Evolutionary conservation across 2,329 filamentous ascomycete species (phyloP).

Genomic region (Colletotrichum sp.): DNA sequence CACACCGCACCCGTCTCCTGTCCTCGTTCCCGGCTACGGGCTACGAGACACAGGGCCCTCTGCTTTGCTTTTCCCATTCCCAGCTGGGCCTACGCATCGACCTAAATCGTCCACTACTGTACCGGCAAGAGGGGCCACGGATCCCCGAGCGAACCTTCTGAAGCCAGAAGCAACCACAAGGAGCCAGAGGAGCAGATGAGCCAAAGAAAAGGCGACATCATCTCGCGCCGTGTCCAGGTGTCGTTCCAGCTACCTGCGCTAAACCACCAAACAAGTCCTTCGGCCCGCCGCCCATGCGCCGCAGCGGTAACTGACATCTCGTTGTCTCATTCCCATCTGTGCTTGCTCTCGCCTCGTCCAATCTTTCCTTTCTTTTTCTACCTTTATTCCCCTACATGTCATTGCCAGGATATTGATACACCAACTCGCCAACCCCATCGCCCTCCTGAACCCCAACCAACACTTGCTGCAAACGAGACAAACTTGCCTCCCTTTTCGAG

Average conservation of each 20-base stretch:
- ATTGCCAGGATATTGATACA: conserved; percentile 18
- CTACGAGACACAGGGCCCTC: neutral
- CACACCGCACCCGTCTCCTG: neutral
- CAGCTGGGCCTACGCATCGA: conserved; percentile 4
- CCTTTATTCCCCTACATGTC: conserved; percentile 15
- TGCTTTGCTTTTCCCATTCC: conserved; percentile 7
- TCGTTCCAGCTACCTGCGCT: conserved; percentile 9
- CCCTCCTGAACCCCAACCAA: conserved; percentile 4
- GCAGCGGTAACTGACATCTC: conserved; percentile 21
- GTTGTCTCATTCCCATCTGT: conserved; percentile 19
- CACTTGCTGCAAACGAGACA: conserved; percentile 1
- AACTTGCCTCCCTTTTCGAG: conserved; percentile 18
- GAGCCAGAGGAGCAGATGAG: neutral
- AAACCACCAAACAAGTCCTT: conserved; percentile 2
- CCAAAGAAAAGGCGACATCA: neutral
- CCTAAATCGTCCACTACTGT: conserved; percentile 14
- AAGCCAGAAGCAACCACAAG: neutral
- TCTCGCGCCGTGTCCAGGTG: neutral
- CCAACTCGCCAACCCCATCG: conserved; percentile 5
- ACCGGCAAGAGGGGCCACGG: conserved; percentile 13
- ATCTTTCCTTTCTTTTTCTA: conserved; percentile 19
- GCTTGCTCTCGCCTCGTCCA: conserved; percentile 18
- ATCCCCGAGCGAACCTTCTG: conserved; percentile 7
- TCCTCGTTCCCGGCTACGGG: neutral
- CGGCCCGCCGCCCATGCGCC: conserved; percentile 18